Percentiles rank a stretch among this genome's conserved stretches.
Evolutionary conservation across 2,329 filamentous ascomycete species (phyloP).

Genomic region (Taxawa tesnikishii): DNA sequence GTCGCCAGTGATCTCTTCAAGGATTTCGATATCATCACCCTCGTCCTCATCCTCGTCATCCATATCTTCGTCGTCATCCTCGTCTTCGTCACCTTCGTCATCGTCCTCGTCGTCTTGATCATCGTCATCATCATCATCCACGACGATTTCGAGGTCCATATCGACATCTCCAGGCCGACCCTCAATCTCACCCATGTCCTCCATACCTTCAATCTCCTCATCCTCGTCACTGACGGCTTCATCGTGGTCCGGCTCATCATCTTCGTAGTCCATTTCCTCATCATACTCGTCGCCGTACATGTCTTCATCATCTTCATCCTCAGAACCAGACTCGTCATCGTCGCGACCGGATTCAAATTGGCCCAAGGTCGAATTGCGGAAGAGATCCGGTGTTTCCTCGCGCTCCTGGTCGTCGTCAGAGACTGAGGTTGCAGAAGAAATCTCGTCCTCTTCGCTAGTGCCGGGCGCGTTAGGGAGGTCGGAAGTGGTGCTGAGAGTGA

Average conservation of each 20-base stretch:
- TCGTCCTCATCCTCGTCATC: conserved; percentile 31
- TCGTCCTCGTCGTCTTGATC: conserved; percentile 47
- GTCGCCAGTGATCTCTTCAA: conserved; percentile 35
- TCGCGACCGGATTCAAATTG: conserved; percentile 81
- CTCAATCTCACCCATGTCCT: conserved; percentile 64
- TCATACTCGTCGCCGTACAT: conserved; percentile 81
- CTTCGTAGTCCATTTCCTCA: conserved; percentile 87
- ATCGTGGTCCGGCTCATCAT: conserved; percentile 71
- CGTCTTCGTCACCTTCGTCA: conserved; percentile 45
- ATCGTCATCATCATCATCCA: conserved; percentile 60
- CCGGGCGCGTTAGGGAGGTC: conserved; percentile 49
- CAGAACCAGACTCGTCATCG: conserved; percentile 63
- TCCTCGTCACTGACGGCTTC: conserved; percentile 86
- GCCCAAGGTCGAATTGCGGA: conserved; percentile 88
- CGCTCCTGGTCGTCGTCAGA: conserved; percentile 53
- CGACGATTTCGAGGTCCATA: conserved; percentile 75
- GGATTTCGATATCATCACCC: conserved; percentile 28
- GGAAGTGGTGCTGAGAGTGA: conserved; percentile 70
- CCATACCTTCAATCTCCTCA: conserved; percentile 67
- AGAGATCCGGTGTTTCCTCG: conserved; percentile 92
- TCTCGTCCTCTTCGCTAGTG: conserved; percentile 68
- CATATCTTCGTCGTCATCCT: conserved; percentile 43
- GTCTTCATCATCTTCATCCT: conserved; percentile 51
- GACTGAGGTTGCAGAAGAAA: conserved; percentile 74
- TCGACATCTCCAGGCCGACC: conserved; percentile 48